A percentile compares a stretch with the other conserved stretches of the same genome.
Conservation (phyloP, 2,329 filamentous ascomycete species). For the Dothistroma septosporum region DNA sequence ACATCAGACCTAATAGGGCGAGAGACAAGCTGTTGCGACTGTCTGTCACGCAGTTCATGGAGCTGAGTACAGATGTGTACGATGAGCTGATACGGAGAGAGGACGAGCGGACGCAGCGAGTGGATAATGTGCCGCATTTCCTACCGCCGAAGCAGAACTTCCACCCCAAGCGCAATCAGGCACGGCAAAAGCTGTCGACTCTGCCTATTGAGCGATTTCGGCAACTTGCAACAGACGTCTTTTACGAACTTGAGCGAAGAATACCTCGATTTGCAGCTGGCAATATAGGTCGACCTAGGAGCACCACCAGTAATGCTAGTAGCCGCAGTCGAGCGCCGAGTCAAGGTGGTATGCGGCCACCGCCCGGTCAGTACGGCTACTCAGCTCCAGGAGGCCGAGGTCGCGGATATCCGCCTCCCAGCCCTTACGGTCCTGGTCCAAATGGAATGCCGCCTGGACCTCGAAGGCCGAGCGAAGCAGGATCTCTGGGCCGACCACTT, state of each 20-base stretch:
- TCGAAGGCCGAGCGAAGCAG: slow-evolving; percentile 37
- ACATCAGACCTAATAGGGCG: slow-evolving; percentile 77
- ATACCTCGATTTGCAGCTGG: slow-evolving; percentile 74
- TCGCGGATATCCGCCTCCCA: slow-evolving; percentile 25
- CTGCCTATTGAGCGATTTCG: slow-evolving; percentile 81
- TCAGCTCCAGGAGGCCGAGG: slow-evolving; percentile 23
- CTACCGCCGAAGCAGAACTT: slow-evolving; percentile 83
- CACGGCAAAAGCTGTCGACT: slow-evolving; percentile 89
- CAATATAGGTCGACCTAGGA: slow-evolving; percentile 65
- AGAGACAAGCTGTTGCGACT: slow-evolving; percentile 90
- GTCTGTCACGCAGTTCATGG: slow-evolving; percentile 89
- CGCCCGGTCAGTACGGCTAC: slow-evolving; percentile 22
- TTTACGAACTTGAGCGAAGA: slow-evolving; percentile 85
- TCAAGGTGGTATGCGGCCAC: slow-evolving; percentile 36
- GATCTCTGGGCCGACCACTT: slow-evolving; percentile 61
- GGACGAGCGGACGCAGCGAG: slow-evolving; percentile 50
- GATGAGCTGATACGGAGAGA: slow-evolving; percentile 90
- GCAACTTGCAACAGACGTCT: slow-evolving; percentile 92
- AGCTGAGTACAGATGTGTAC: slow-evolving; percentile 95
- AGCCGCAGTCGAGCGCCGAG: slow-evolving; percentile 26
- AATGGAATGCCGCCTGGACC: slow-evolving; percentile 40
- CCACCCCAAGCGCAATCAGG: slow-evolving; percentile 95
- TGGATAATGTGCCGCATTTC: slow-evolving; percentile 60
- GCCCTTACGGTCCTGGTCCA: slow-evolving; percentile 25
- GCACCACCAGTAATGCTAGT: slow-evolving; percentile 55